These are phyloP conservation scores for Candida namnaoensis DNA, from an alignment of 805 yeast genomes.

Conservation along the genomic window DNA sequence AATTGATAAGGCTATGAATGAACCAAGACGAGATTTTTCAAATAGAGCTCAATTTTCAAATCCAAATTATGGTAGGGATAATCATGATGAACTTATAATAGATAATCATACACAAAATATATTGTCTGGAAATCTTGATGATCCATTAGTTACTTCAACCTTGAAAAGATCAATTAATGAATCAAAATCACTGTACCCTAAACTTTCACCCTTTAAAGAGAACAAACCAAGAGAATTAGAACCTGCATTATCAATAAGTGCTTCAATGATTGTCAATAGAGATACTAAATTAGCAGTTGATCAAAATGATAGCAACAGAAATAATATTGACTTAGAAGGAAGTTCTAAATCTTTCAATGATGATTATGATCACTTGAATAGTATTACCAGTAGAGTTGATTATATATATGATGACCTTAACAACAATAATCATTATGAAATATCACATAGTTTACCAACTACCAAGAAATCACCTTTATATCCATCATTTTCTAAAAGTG, in stretches of 20 bases:
- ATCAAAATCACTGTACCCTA: no score
- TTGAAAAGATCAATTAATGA: background rate
- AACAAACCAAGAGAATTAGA: background rate
- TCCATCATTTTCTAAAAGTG: background rate
- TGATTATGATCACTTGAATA: no score
- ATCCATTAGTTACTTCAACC: background rate
- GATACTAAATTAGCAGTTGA: no score
- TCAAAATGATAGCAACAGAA: no score
- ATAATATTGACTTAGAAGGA: no score
- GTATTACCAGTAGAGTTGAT: no score
- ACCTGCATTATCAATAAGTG: background rate
- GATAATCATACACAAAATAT: background rate
- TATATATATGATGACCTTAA: no score
- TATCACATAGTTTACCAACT: background rate
- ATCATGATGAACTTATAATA: background rate
- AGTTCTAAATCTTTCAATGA: no score
- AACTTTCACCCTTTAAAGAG: background rate
- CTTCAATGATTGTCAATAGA: no score
- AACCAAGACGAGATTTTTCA: background rate
- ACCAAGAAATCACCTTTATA: background rate
- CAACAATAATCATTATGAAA: no score
- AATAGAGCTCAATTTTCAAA: no score
- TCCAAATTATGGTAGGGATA: no score
- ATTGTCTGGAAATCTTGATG: background rate
- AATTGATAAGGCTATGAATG: background rate